These are phyloP conservation scores for Fusarium incarnatum DNA, from an alignment of 2,329 filamentous ascomycete genomes.

Conservation along the genomic window DNA sequence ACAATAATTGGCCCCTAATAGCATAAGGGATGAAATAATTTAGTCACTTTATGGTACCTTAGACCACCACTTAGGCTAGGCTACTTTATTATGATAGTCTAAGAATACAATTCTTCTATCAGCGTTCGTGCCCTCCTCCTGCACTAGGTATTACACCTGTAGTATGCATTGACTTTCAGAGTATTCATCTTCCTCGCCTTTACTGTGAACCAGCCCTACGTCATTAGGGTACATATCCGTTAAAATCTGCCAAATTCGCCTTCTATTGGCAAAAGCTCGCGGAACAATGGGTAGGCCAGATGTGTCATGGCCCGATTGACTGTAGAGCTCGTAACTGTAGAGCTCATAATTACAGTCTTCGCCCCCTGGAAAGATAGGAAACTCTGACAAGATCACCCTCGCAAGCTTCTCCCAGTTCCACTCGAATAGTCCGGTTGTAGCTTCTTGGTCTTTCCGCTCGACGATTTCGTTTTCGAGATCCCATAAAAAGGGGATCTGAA, in stretches of 20 bases:
- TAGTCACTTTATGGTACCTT: no score
- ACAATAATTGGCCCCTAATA: no score
- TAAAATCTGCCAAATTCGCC: neutral
- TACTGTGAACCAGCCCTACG: neutral
- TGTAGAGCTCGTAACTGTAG: no score
- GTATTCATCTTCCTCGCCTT: neutral
- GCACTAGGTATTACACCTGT: no score
- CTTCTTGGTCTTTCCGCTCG: neutral
- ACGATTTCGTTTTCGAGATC: neutral
- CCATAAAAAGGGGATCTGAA: neutral
- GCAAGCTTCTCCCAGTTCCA: slow-evolving; percentile 8
- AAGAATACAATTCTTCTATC: no score
- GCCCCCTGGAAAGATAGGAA: neutral
- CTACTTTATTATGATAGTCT: no score
- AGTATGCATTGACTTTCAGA: neutral
- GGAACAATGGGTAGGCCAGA: neutral
- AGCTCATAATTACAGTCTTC: no score
- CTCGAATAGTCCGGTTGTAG: neutral
- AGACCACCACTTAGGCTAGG: no score
- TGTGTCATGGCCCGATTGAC: neutral
- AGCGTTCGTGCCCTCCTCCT: no score
- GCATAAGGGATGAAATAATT: no score
- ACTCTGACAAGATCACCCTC: neutral
- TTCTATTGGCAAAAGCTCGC: neutral
- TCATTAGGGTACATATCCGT: neutral